Evolutionary conservation across 345 rosid genomes (phyloP).

Genomic region (Sonneratia alba): DNA sequence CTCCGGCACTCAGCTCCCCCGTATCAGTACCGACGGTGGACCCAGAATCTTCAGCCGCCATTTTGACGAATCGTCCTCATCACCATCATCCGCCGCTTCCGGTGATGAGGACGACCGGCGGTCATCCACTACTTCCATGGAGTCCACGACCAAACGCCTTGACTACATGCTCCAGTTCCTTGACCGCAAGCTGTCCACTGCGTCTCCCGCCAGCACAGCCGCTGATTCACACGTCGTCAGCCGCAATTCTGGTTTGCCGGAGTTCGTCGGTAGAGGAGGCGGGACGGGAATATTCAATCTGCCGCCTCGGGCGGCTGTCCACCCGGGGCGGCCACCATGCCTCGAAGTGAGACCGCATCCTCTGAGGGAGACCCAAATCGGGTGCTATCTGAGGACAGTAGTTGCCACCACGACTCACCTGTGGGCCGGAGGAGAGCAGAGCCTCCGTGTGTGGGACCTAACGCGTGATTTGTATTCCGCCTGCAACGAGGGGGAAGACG

Average conservation of each 20-base stretch:
- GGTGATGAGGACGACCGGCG: conserved; percentile 31
- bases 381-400: conserved; percentile 58
- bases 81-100: conserved; percentile 17
- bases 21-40: neutral
- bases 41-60: conserved; percentile 61
- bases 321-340: conserved; percentile 69
- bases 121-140: conserved; percentile 31
- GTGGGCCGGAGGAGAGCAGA: conserved; percentile 81
- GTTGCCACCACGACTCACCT: conserved; percentile 52
- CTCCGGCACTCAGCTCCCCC: neutral
- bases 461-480: conserved; percentile 33
- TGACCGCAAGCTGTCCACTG: conserved; percentile 54
- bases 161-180: conserved; percentile 89
- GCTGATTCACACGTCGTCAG: conserved; percentile 8
- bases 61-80: conserved; percentile 34
- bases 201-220: conserved; percentile 17
- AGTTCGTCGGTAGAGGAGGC: conserved; percentile 46
- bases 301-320: conserved; percentile 64
- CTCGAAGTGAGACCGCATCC: conserved; percentile 88
- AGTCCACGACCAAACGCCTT: conserved; percentile 61
- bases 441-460: conserved; percentile 64
- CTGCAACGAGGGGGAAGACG: conserved; percentile 35
- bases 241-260: conserved; percentile 27
- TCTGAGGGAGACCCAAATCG: conserved; percentile 65
- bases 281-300: conserved; percentile 48